Percentiles rank a stretch among this genome's conserved stretches.
phyloP scores from a whole-genome alignment of 352 stramenopile genomes.

The Aphanomyces cochlioides region DNA sequence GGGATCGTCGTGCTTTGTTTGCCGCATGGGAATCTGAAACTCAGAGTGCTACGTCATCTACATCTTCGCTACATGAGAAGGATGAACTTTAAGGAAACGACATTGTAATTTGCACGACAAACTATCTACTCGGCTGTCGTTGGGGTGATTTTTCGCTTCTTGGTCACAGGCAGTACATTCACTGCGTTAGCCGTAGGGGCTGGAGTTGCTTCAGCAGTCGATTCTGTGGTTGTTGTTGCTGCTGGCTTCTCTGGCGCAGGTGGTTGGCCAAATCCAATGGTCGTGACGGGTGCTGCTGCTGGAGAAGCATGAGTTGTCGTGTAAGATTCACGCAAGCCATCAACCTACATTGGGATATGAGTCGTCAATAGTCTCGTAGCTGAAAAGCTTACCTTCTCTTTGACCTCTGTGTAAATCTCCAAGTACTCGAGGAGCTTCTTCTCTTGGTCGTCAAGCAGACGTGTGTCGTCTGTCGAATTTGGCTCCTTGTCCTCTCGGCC shows the following conservation, averaged over 20 bases:
- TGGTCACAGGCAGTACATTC: slow-evolving; percentile 66
- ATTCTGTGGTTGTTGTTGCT: neutral
- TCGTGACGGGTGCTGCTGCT: slow-evolving; percentile 41
- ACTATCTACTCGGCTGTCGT: slow-evolving; percentile 13
- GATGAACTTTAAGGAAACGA: slow-evolving; percentile 22
- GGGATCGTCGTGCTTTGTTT: slow-evolving; percentile 46
- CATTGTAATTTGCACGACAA: neutral
- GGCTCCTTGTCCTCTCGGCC: slow-evolving; percentile 33
- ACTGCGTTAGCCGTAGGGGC: slow-evolving; percentile 31
- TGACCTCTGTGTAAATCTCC: slow-evolving; percentile 82
- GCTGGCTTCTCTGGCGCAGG: neutral
- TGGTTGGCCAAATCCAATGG: slow-evolving; percentile 58
- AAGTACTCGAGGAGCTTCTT: slow-evolving; percentile 68
- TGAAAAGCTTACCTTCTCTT: slow-evolving; percentile 57
- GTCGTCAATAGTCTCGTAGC: neutral
- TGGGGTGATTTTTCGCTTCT: slow-evolving; percentile 60
- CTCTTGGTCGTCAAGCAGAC: slow-evolving; percentile 40
- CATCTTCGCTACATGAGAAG: neutral
- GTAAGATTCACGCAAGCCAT: slow-evolving; percentile 49
- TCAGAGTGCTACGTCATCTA: neutral
- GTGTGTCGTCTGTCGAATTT: slow-evolving; percentile 34
- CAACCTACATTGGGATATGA: slow-evolving; percentile 29
- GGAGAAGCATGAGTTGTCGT: slow-evolving; percentile 41
- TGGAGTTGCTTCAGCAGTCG: slow-evolving; percentile 9
- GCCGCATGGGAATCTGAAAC: slow-evolving; percentile 37